Percentiles rank a stretch among this genome's conserved stretches.
Evolutionary conservation across 2,329 filamentous ascomycete species (phyloP).

Genomic region (Fusarium chaquense): DNA sequence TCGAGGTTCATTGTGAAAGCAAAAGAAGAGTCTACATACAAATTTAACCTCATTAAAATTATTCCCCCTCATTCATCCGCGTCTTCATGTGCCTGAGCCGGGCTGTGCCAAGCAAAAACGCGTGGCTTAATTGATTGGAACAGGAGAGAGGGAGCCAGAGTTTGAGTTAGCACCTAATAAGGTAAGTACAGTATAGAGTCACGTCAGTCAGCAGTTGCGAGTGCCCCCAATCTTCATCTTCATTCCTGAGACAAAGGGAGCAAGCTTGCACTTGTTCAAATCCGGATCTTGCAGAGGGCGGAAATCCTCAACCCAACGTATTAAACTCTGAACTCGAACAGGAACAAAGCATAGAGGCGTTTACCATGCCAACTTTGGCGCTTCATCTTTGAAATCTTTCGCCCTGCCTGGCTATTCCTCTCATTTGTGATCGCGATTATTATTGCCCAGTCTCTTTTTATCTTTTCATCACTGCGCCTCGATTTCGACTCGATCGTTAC

Average conservation of each 20-base stretch:
- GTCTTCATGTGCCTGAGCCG: slow-evolving; percentile 21
- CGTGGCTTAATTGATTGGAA: slow-evolving; percentile 40
- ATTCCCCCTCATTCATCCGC: neutral
- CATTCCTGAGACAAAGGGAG: slow-evolving; percentile 39
- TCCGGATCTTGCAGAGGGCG: slow-evolving; percentile 27
- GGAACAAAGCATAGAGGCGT: slow-evolving; percentile 8
- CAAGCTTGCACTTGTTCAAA: slow-evolving; percentile 35
- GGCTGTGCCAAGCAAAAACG: slow-evolving; percentile 41
- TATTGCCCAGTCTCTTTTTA: slow-evolving; percentile 14
- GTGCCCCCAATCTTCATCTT: neutral
- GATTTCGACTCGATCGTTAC: slow-evolving; percentile 10
- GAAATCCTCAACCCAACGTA: slow-evolving; percentile 13
- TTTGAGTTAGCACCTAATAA: neutral
- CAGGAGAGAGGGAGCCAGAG: slow-evolving; percentile 35
- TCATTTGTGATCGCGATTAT: slow-evolving; percentile 31
- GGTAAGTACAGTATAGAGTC: slow-evolving; percentile 20
- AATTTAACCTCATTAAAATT: neutral
- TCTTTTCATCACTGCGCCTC: neutral
- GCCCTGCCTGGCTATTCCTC: slow-evolving; percentile 17
- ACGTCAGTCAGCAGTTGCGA: slow-evolving; percentile 38
- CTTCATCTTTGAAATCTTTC: slow-evolving; percentile 9
- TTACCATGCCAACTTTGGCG: slow-evolving; percentile 38
- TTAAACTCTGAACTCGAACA: slow-evolving; percentile 12
- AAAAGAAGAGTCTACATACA: neutral
- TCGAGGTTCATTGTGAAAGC: neutral